Evolutionary conservation across 2,329 filamentous ascomycete genomes (phyloP).

Genomic region (Fusarium humuli): DNA sequence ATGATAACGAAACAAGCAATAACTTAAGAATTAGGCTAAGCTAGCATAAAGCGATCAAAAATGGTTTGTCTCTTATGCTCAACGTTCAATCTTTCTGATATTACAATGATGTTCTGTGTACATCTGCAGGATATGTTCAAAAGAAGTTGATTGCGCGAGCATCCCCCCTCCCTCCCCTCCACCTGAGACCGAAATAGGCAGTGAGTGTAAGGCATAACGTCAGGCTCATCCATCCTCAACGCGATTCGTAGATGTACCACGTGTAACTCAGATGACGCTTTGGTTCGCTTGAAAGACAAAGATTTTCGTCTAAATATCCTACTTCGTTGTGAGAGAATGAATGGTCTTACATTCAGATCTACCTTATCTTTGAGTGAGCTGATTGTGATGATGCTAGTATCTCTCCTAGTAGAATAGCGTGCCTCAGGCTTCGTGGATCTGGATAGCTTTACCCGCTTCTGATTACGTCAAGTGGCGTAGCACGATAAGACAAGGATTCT

Average conservation of each 20-base stretch:
- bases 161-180: not conserved
- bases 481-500: constrained; percentile 17
- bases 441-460: constrained; percentile 13
- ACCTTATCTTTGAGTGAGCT: constrained; percentile 15
- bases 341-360: not conserved
- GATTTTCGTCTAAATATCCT: not conserved
- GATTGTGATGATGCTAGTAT: constrained; percentile 7
- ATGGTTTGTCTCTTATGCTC: not conserved
- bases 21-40: not conserved
- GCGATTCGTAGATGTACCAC: constrained; percentile 2
- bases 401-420: not conserved
- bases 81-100: not conserved
- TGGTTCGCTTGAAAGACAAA: constrained; percentile 6
- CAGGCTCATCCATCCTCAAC: constrained; percentile 4
- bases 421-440: constrained; percentile 22
- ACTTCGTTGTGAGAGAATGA: not conserved
- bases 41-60: not conserved
- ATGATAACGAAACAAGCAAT: not conserved
- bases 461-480: constrained; percentile 43
- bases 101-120: not conserved
- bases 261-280: not conserved
- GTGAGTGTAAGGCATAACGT: constrained; percentile 2
- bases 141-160: not conserved
- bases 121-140: not conserved
- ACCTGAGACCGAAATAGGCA: constrained; percentile 17